Evolutionary conservation across 345 rosid genomes (phyloP).

Genomic region (Mangifera indica): DNA sequence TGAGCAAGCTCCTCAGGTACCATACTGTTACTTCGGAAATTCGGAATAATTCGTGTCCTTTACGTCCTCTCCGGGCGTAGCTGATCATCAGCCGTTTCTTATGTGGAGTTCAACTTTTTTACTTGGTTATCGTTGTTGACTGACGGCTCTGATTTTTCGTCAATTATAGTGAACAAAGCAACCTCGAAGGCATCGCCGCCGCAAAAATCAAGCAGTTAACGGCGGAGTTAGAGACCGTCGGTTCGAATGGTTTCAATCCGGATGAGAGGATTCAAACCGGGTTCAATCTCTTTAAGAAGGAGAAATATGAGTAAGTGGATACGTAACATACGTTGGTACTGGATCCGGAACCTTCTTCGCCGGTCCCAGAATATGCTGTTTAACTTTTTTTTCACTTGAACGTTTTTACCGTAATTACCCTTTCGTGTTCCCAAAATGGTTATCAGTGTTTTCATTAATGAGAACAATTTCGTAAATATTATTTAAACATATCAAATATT

Average conservation of each 20-base stretch:
- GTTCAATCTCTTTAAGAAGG: slow-evolving; percentile 66
- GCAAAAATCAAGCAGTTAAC: slow-evolving; percentile 76
- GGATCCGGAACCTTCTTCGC: not conserved
- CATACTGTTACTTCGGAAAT: not conserved
- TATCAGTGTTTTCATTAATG: not conserved
- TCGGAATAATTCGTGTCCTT: not conserved
- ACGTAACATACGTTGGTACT: not conserved
- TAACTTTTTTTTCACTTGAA: not conserved
- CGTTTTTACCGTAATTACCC: not conserved
- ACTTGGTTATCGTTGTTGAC: not conserved
- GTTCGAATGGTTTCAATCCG: slow-evolving; percentile 46
- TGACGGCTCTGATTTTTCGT: slow-evolving; percentile 17
- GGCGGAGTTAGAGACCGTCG: slow-evolving; percentile 61
- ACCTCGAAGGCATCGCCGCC: slow-evolving; percentile 72
- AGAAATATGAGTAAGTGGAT: slow-evolving; percentile 67
- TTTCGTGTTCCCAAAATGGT: not conserved
- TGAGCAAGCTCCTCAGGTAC: slow-evolving; percentile 83
- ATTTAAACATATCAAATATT: not conserved
- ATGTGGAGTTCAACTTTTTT: slow-evolving; percentile 6
- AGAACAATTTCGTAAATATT: not conserved
- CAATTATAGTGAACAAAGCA: slow-evolving; percentile 54
- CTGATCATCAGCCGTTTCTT: not conserved
- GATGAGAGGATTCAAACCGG: slow-evolving; percentile 62
- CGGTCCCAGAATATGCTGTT: slow-evolving; percentile 11
- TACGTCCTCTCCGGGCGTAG: not conserved